Evolutionary conservation across 2,329 filamentous ascomycete species (phyloP), one percentile per base, ranked within the genome.

Genomic region (Ascochyta clinopodiicola): DNA sequence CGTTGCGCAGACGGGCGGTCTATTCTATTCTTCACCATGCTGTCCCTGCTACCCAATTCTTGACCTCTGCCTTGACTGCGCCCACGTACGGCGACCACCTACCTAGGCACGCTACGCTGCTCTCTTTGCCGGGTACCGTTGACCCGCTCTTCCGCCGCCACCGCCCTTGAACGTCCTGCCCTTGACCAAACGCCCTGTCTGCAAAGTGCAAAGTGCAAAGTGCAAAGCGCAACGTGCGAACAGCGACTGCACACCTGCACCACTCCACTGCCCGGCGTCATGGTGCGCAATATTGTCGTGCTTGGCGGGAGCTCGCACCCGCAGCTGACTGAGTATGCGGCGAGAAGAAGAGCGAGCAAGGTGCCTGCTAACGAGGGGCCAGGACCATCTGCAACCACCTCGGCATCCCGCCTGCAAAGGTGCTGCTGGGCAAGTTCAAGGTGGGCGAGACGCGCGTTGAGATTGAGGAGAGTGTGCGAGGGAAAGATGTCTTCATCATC

Each of bases 401-500:
- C 57, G 91, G 93, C 67, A 87, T 99, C 50, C 88, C 92, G n/a
- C 82, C 86, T 19, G 91, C 92, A 66, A 88, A 92, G 71, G 89
- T 94, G 66, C 87, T 93, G 59, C 86, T 98, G 44, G 86, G 83
- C 73, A 97, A 97, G 80, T 99, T 99, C 81, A 91, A 92, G 29
- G 92, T 95, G 47, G 95, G 95, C 65, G 95, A 98, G 81, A 96
- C 91, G 65, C 88, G 94, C 51, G 94, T 96, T 61, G 95, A 98
- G 78, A 96, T 99, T 71, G 86, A 93, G 75, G 95, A 99, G 78
- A 96, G 92, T 13, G 95, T 99, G 46, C 90, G 95, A 68, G 95
- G 91, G 67, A 99, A 99, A 77, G 95, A 99, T 86, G 95, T 72
- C 75, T 99, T 96, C 80, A 97, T 98, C 74, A 92, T 99, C 70